These are phyloP conservation scores for Edaphochlamys debaryana DNA, from an alignment of 139 green algal genomes.

Conservation along the genomic window DNA sequence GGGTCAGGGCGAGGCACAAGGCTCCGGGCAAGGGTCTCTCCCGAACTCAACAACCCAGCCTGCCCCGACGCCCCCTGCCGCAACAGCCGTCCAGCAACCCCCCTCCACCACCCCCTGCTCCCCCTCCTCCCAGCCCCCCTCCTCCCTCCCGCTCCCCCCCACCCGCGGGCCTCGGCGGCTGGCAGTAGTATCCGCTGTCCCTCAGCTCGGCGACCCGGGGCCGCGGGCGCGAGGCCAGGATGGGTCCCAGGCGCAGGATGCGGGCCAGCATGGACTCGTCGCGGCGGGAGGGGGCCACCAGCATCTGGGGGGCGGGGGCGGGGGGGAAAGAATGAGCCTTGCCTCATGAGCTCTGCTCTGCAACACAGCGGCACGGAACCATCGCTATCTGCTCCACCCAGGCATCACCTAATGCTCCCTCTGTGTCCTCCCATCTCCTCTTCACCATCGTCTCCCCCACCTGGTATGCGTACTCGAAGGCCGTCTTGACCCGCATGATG, in stretches of 20 bases:
- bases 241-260: constrained; percentile 43
- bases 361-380: no score
- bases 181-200: not conserved
- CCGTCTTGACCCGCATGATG: constrained; percentile 63
- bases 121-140: not conserved
- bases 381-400: no score
- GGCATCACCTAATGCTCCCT: no score
- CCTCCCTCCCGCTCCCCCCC: not conserved
- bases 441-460: no score
- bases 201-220: not conserved
- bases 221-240: constrained; percentile 26
- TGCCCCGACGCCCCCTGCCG: no score
- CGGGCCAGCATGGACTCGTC: constrained; percentile 48
- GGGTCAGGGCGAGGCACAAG: no score
- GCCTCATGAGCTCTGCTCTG: no score
- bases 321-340: not conserved
- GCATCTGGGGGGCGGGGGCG: constrained; percentile 16
- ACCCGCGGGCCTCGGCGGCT: not conserved
- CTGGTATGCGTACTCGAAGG: constrained; percentile 70
- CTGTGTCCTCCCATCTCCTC: no score
- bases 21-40: no score
- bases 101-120: not conserved
- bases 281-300: constrained; percentile 37
- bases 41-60: no score
- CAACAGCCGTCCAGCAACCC: no score